Evolutionary conservation across 441 rosid genomes (phyloP).

Genomic region (Syzygium malaccense): DNA sequence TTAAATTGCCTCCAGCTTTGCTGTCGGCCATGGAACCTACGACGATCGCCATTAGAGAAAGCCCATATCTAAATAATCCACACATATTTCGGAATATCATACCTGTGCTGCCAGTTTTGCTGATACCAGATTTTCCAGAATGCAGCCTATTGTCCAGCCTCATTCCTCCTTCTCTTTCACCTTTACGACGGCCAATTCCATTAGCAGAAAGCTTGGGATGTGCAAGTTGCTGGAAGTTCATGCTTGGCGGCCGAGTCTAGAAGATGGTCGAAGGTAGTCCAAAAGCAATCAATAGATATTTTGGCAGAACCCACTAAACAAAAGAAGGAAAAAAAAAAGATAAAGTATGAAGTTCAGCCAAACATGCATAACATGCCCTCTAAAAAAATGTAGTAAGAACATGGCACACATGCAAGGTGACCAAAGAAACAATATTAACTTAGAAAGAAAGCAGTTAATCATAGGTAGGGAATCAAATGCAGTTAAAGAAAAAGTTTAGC

Average conservation of each 20-base stretch:
- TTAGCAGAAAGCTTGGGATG: slow-evolving; percentile 54
- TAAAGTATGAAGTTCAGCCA: not conserved
- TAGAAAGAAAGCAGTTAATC: not conserved
- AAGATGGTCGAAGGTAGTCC: not conserved
- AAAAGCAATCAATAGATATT: not conserved
- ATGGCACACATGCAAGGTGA: not conserved
- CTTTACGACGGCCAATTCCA: slow-evolving; percentile 59
- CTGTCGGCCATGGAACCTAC: slow-evolving; percentile 30
- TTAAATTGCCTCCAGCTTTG: slow-evolving; percentile 39
- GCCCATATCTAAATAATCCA: not conserved
- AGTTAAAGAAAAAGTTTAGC: not conserved
- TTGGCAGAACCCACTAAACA: not conserved
- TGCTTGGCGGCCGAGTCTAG: slow-evolving; percentile 24
- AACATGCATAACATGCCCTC: not conserved
- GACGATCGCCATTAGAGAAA: slow-evolving; percentile 10
- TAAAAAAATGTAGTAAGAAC: not conserved
- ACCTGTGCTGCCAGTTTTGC: slow-evolving; percentile 44
- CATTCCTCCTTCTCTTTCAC: slow-evolving; percentile 50
- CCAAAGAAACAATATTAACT: not conserved
- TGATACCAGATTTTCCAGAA: slow-evolving; percentile 44
- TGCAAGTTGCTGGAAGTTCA: slow-evolving; percentile 50
- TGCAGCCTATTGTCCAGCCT: slow-evolving; percentile 54
- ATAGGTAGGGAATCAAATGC: not conserved
- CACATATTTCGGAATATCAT: not conserved
- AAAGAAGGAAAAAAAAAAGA: not conserved